Evolutionary conservation across 1,284 basidiomycete genomes (phyloP), one percentile per base, ranked within the genome.

Genomic region (Pseudozyma thailandica): DNA sequence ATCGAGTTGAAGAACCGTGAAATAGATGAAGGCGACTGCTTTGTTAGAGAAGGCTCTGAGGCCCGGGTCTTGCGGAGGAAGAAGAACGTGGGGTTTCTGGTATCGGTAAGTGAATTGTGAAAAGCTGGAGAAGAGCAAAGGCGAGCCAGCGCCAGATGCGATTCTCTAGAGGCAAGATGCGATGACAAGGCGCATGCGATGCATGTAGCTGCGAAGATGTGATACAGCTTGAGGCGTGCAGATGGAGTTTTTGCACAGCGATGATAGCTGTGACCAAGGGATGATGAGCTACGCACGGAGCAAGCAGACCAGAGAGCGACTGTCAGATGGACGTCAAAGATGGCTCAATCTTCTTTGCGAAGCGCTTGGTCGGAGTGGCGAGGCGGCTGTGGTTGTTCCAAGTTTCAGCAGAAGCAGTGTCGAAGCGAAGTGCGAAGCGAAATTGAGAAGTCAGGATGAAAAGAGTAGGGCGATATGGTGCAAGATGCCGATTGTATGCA

Each of bases 111-210:
- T n/a, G n/a, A n/a, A n/a, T 37, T 6, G 13, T n/a, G 21, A 10
- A 18, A 33, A 20, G n/a, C 10, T 21, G 46, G 21, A 23, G 20
- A n/a, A 38, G 30, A 42, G 57, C 46, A n/a, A 28, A 27, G 56
- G 52, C 63, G 56, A 49, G 20, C 63, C 56, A 51, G 56, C 56
- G 62, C 62, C 62, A 31, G 20, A 46, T 50, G 47, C 27, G 39
- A 48, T 55, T 30, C 44, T 59, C 52, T 37, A 51, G 23, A 51
- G 56, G 39, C 20, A 44, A 27, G 20, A 39, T 31, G n/a, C 15
- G 48, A 52, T 43, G 56, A 27, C 4, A n/a, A 39, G n/a, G 53
- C 30, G 60, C 53, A 51, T 57, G 31, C 23, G 45, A 49, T 35
- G 46, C 53, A 50, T 44, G 33, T 50, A 35, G 33, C 18, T 21